Base-by-base conservation (phyloP, 306 rosid species). In the Arachis stenosperma region DNA sequence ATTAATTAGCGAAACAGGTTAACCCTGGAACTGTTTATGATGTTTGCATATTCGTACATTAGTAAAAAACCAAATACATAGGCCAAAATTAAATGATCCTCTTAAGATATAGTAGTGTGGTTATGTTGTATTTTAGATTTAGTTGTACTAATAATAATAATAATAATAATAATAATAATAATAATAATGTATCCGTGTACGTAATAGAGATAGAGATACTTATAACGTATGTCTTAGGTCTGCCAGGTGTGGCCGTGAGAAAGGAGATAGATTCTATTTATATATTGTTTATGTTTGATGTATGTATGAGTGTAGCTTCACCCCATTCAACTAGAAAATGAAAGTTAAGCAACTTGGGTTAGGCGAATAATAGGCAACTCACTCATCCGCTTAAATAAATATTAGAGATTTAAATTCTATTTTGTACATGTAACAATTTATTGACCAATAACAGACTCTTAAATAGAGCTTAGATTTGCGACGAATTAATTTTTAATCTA, bases 181-280 rank as follows among this genome's bases (percentile, higher is more conserved):
- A 54, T 65, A 40, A 9, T 43, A 48, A 29, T 75, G 52, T 67
- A 79, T 51, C 29, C 46, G 6, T 42, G 51, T 40, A 47, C 14
- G 14, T 63, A 27, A 48, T 41, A 40, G 67, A 67, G 43, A 12
- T 75, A 39, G 43, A 58, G 15, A 17, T 17, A 37, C 61, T 66
- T 10, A 61, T 52, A 54, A 33, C 8, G 42, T 40, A 33, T 11
- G 42, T 27, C 64, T 54, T 51, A 61, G 39, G 6, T n/a, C 52
- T 52, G 71, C 71, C 50, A 63, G 17, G 76, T 75, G 64, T 41
- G 36, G 70, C 57, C 22, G 70, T 65, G 53, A 71, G 74, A 58
- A 39, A 42, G 9, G 39, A 65, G 57, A 7, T 75, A 22, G 27
- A 22, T 22, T 22, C 27, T 22, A 1, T 22, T 22, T 22, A 22